These are phyloP conservation scores for Fusarium nisikadoi DNA, from an alignment of 2,329 filamentous ascomycete genomes.

Conservation along the genomic window DNA sequence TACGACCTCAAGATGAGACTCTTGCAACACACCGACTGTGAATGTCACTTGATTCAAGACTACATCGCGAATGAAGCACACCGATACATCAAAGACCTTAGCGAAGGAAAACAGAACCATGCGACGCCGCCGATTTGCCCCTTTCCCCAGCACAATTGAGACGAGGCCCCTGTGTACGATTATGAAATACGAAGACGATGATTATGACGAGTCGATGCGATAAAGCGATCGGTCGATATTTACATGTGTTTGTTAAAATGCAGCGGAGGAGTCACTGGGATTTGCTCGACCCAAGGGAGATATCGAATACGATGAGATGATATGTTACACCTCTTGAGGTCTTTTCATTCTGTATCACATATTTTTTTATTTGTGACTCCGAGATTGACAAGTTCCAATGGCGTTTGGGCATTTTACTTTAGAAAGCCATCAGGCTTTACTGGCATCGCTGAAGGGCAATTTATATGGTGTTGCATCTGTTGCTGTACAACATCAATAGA, in stretches of 20 bases:
- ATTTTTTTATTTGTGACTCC: too few relatives aligned
- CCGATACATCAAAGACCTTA: slow-evolving; percentile 16
- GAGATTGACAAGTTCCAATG: not conserved
- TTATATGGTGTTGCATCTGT: too few relatives aligned
- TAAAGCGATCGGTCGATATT: not conserved
- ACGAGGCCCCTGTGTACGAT: not conserved
- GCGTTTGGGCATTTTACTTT: accelerated
- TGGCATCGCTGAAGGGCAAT: too few relatives aligned
- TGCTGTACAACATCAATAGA: not conserved
- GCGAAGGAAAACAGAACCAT: not conserved
- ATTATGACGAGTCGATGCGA: not conserved
- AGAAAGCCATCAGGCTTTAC: accelerated
- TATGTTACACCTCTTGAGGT: not conserved
- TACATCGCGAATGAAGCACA: slow-evolving; percentile 38
- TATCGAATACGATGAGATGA: not conserved
- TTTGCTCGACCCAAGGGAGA: not conserved
- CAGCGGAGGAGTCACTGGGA: not conserved
- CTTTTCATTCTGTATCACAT: accelerated
- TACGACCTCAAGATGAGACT: slow-evolving; percentile 40
- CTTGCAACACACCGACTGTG: slow-evolving; percentile 38
- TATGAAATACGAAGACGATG: not conserved
- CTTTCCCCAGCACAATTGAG: not conserved
- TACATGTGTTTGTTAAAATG: not conserved
- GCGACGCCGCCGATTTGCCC: not conserved
- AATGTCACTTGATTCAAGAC: slow-evolving; percentile 37